phyloP scores from a whole-genome alignment of 1,284 basidiomycete genomes.

The Ustilago tritici region DNA sequence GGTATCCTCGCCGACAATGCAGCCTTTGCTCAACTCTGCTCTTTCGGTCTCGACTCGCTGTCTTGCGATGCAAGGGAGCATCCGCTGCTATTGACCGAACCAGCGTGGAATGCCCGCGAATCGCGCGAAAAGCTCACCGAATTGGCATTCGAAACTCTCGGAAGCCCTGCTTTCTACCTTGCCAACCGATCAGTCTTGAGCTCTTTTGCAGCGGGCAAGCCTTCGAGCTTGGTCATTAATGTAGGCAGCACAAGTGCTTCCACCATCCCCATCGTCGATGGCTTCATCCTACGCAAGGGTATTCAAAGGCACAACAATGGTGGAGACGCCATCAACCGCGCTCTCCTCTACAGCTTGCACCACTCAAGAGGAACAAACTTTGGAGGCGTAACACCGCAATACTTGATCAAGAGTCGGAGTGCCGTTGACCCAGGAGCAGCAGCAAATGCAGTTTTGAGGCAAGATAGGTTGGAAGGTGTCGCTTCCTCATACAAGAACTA shows the following conservation, averaged over 20 bases:
- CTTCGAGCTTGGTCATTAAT: slow-evolving; percentile 93
- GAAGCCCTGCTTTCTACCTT: slow-evolving; percentile 95
- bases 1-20: slow-evolving; percentile 73
- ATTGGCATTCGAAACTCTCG: slow-evolving; percentile 95
- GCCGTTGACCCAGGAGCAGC: slow-evolving; percentile 76
- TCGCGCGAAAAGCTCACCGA: slow-evolving; percentile 93
- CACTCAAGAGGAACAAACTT: slow-evolving; percentile 36
- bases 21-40: slow-evolving; percentile 48
- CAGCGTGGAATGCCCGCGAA: slow-evolving; percentile 91
- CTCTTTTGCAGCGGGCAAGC: slow-evolving; percentile 96
- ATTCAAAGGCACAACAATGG: slow-evolving; percentile 63
- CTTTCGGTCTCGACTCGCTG: slow-evolving; percentile 53
- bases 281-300: slow-evolving; percentile 97
- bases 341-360: slow-evolving; percentile 56
- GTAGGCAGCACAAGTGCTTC: slow-evolving; percentile 88
- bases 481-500: slow-evolving; percentile 84
- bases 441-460: slow-evolving; percentile 72
- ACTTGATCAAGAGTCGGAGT: slow-evolving; percentile 84
- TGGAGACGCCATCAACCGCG: slow-evolving; percentile 55
- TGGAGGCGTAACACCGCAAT: slow-evolving; percentile 73
- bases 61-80: slow-evolving; percentile 76
- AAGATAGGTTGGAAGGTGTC: slow-evolving; percentile 69
- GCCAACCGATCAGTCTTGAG: slow-evolving; percentile 96
- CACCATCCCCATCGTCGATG: slow-evolving; percentile 95
- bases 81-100: slow-evolving; percentile 92